Percentiles rank a stretch among this genome's conserved stretches.
phyloP scores from a whole-genome alignment of 495 filamentous ascomycete genomes.

The Annulohypoxylon nitens region DNA sequence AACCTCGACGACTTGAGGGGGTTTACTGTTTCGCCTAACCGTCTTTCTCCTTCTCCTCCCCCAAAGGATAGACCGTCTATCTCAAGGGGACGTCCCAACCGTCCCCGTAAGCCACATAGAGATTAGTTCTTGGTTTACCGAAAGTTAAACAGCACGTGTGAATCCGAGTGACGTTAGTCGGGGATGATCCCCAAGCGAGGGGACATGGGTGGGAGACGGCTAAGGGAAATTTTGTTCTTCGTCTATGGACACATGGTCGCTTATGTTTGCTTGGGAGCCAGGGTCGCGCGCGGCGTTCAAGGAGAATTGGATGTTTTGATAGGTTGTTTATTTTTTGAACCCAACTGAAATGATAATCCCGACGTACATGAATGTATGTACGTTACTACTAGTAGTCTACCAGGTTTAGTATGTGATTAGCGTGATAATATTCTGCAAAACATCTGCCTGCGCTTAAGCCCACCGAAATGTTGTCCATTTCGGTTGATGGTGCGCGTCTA shows the following conservation, averaged over 20 bases:
- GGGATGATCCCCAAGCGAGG: background rate
- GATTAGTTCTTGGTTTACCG: background rate
- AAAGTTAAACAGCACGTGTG: background rate
- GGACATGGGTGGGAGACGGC: background rate
- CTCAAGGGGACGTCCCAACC: background rate
- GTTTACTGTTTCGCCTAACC: conserved; percentile 33
- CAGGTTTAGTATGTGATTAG: background rate
- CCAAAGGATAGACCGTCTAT: background rate
- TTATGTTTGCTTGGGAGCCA: background rate
- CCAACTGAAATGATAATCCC: background rate
- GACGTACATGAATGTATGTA: background rate
- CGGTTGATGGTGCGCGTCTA: conserved; percentile 33
- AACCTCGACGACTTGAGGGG: background rate
- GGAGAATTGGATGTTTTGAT: background rate
- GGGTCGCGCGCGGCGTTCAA: background rate
- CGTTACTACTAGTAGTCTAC: background rate
- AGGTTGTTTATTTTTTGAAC: background rate
- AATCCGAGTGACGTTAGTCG: background rate
- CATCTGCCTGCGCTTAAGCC: conserved; percentile 20
- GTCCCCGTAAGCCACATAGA: background rate
- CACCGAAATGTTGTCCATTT: background rate
- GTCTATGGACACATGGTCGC: background rate
- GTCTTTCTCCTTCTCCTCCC: too few relatives aligned
- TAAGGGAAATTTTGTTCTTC: background rate
- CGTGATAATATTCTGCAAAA: conserved; percentile 6